phyloP scores from a whole-genome alignment of 2,329 filamentous ascomycete species.

The Penicillium sp. region DNA sequence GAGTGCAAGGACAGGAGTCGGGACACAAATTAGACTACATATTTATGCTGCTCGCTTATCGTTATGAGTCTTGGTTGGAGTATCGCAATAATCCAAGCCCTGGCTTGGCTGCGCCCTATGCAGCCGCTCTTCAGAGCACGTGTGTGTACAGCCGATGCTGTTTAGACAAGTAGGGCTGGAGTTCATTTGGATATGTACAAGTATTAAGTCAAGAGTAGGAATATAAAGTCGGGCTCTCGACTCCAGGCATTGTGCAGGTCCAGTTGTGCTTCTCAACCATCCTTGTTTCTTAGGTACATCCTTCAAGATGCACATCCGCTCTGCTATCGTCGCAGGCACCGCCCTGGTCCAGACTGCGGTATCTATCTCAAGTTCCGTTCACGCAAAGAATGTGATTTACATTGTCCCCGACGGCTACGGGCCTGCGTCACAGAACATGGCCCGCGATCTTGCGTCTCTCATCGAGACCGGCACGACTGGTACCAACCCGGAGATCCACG shows the following conservation, averaged over 20 bases:
- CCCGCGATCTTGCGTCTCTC: conserved; percentile 7
- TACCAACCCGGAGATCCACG: conserved; percentile 4
- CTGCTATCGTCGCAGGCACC: not conserved
- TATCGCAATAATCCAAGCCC: no score
- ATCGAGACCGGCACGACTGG: conserved; percentile 4
- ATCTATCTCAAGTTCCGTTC: not conserved
- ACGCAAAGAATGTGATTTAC: conserved; percentile 18
- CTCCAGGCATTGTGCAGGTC: not conserved
- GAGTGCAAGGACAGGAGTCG: not conserved
- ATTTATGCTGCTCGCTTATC: not conserved
- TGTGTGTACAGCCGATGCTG: no score
- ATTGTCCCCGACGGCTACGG: conserved; percentile 18
- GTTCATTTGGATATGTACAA: no score
- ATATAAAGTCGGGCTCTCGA: not conserved
- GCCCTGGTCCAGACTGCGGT: conserved; percentile 8
- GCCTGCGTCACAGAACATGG: conserved; percentile 17
- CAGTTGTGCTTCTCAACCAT: not conserved
- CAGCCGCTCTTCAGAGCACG: no score
- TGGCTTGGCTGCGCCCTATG: no score
- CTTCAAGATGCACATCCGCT: not conserved
- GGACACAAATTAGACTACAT: not conserved
- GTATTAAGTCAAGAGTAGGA: no score
- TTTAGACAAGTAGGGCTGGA: no score
- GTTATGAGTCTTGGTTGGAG: no score
- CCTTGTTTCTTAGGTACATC: not conserved